Percentiles rank a stretch among this genome's conserved stretches.
Conservation (phyloP, 2,329 filamentous ascomycete species). For the Neofusicoccum kwambonambiense region DNA sequence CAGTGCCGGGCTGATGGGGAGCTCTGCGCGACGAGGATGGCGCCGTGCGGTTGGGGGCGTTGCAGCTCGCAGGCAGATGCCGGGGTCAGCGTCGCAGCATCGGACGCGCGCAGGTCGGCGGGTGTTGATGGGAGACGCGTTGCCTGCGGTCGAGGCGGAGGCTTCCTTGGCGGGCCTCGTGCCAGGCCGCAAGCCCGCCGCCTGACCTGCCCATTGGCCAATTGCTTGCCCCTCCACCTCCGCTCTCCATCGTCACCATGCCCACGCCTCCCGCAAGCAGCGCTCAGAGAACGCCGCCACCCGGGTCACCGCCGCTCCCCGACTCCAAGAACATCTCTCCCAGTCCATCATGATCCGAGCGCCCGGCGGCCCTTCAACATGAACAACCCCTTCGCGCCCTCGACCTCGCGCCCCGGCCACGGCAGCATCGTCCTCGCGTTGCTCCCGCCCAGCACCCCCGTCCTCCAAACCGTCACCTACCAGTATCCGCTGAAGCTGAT, state of each 20-base stretch:
- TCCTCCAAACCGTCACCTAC: slow-evolving; percentile 74
- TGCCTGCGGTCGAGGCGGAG: slow-evolving; percentile 12
- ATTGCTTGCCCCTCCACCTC: slow-evolving; percentile 14
- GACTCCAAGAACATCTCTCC: background rate
- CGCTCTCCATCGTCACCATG: slow-evolving; percentile 7
- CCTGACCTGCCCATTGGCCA: slow-evolving; percentile 6
- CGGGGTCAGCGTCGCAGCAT: slow-evolving; percentile 10
- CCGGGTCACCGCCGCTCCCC: background rate
- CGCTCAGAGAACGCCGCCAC: background rate
- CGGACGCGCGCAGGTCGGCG: slow-evolving; percentile 12
- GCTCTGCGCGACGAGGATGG: background rate
- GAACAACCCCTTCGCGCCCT: slow-evolving; percentile 72
- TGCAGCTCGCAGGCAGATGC: background rate
- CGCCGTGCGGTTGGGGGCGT: background rate
- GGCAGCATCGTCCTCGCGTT: slow-evolving; percentile 73
- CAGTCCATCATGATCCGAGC: background rate
- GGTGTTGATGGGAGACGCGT: slow-evolving; percentile 13
- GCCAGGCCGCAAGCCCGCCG: background rate
- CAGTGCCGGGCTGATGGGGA: background rate
- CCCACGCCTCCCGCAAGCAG: background rate
- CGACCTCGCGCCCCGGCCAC: slow-evolving; percentile 71
- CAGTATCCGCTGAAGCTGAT: slow-evolving; percentile 96
- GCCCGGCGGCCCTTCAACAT: background rate
- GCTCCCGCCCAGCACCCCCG: slow-evolving; percentile 69
- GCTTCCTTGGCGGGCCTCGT: background rate